phyloP scores from a whole-genome alignment of 805 yeast genomes.

The Candida glaebosa region DNA sequence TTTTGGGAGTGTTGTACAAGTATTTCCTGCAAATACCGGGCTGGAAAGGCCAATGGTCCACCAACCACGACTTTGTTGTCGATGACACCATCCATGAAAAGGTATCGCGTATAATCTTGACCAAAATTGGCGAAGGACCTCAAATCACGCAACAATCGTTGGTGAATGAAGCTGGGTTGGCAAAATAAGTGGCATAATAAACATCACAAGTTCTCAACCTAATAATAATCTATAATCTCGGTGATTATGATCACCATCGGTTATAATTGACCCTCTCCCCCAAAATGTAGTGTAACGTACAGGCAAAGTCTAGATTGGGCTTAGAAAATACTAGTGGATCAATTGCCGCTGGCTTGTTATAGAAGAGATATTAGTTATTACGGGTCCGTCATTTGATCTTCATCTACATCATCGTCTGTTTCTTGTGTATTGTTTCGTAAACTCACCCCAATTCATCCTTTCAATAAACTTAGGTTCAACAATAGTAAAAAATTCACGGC shows the following conservation, averaged over 20 bases:
- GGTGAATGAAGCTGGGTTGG: conserved; percentile 58
- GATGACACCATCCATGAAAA: conserved; percentile 59
- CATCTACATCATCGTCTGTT: too few relatives aligned
- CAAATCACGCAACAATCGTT: conserved; percentile 53
- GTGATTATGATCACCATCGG: too few relatives aligned
- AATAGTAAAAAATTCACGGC: too few relatives aligned
- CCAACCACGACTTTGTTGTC: conserved; percentile 26
- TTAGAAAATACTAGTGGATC: too few relatives aligned
- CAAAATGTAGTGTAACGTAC: neutral
- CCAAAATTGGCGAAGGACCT: conserved; percentile 89
- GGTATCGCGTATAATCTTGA: conserved; percentile 78
- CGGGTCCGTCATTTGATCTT: too few relatives aligned
- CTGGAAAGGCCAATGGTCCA: conserved; percentile 50
- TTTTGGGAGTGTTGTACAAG: conserved; percentile 66
- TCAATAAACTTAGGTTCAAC: too few relatives aligned
- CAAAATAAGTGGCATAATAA: conserved; percentile 31
- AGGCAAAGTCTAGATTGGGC: too few relatives aligned
- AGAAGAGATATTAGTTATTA: too few relatives aligned
- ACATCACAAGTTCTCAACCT: neutral
- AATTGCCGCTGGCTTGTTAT: too few relatives aligned
- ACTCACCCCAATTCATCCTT: too few relatives aligned
- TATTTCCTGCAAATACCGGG: conserved; percentile 61
- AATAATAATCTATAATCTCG: neutral
- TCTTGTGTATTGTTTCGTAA: too few relatives aligned
- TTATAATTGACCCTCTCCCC: too few relatives aligned